phyloP scores from a whole-genome alignment of 139 green algal species.

The Micractinium sp. region DNA sequence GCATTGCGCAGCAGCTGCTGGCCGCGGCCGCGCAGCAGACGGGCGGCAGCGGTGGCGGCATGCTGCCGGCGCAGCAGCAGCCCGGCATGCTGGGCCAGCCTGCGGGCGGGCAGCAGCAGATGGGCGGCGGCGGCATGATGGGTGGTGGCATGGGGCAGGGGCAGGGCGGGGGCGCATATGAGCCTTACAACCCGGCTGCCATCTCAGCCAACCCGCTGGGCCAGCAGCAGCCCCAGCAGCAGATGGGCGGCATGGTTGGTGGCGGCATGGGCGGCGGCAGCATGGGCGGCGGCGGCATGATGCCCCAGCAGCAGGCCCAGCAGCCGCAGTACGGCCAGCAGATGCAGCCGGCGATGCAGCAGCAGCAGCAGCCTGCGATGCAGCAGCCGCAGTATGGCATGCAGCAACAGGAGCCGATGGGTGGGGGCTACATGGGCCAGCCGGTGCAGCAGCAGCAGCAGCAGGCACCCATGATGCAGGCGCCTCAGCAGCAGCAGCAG shows the following conservation, averaged over 20 bases:
- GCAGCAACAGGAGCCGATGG: conserved; percentile 11
- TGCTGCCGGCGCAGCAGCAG: conserved; percentile 2
- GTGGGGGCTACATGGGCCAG: not conserved
- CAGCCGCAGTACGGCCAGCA: not conserved
- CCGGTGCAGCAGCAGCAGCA: conserved; percentile 5
- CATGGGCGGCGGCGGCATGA: not conserved
- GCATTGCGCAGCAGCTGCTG: conserved; percentile 21
- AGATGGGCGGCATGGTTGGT: not conserved
- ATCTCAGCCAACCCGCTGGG: not conserved
- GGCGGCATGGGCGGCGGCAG: not conserved
- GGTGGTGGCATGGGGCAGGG: not conserved
- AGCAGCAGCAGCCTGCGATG: conserved; percentile 8
- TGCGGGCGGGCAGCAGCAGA: not conserved
- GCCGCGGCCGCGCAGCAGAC: conserved; percentile 8
- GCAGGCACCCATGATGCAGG: not conserved
- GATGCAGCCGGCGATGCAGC: conserved; percentile 8
- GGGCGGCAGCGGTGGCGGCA: not conserved
- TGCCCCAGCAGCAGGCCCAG: conserved; percentile 5
- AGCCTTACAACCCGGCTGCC: not conserved
- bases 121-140: not conserved
- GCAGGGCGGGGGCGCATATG: not conserved
- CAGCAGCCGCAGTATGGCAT: conserved; percentile 8
- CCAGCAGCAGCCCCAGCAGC: conserved; percentile 25
- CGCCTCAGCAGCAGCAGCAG: conserved; percentile 4
- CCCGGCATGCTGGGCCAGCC: conserved; percentile 22